Conservation (phyloP, 306 rosid species). For the Astragalus glycyphyllos region DNA sequence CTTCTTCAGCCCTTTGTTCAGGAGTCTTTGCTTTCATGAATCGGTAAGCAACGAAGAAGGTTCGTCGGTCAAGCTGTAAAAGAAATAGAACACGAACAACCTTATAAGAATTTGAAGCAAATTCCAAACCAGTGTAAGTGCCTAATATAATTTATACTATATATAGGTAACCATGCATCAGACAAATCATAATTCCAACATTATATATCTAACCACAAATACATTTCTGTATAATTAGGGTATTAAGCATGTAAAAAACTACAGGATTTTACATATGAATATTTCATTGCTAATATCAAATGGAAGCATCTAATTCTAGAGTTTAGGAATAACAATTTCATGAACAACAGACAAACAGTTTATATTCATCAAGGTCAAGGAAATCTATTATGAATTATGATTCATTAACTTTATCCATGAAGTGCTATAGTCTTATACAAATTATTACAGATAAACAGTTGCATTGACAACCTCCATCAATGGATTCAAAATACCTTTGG, state of each 20-base stretch:
- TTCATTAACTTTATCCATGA: conserved; percentile 7
- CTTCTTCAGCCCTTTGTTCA: conserved; percentile 93
- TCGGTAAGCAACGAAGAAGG: conserved; percentile 75
- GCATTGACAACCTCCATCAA: no score
- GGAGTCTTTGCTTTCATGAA: conserved; percentile 94
- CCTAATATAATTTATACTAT: background rate
- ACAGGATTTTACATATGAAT: conserved; percentile 1
- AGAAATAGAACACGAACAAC: background rate
- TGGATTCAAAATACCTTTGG: conserved; percentile 67
- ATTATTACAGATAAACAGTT: no score
- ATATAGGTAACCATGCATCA: conserved; percentile 3
- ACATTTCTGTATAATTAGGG: conserved; percentile 1
- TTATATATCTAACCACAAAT: background rate
- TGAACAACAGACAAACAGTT: no score
- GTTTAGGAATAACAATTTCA: no score
- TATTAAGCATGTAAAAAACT: background rate
- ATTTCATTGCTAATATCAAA: background rate
- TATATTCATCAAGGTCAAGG: background rate
- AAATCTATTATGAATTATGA: background rate
- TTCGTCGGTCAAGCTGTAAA: conserved; percentile 70
- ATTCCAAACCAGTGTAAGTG: conserved; percentile 7
- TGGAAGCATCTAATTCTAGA: conserved; percentile 21
- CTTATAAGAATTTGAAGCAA: conserved; percentile 4
- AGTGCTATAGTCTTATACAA: background rate
- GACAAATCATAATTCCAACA: conserved; percentile 4